A percentile compares a stretch with the other conserved stretches of the same genome.
Conservation (phyloP, 176 grass and related monocot genomes). For the Tillandsia fasciculata region DNA sequence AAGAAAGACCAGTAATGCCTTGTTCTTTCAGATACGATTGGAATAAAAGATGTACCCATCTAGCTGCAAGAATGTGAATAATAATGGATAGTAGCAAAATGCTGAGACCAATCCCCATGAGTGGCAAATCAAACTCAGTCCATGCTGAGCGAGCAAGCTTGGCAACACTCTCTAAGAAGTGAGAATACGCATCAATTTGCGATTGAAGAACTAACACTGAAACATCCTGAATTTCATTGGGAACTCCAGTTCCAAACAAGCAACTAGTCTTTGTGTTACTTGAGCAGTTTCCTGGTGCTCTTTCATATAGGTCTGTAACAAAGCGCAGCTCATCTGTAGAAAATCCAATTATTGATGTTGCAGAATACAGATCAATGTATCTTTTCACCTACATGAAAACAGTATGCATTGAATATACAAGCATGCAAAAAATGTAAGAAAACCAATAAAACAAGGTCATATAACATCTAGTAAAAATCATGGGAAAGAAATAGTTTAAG, state of each 20-base stretch:
- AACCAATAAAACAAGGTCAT: background rate
- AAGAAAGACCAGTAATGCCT: constrained; percentile 20
- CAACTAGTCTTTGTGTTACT: constrained; percentile 26
- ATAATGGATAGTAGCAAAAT: constrained; percentile 67
- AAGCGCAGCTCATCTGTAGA: constrained; percentile 49
- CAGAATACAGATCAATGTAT: constrained; percentile 81
- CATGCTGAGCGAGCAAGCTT: constrained; percentile 90
- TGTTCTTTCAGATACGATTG: constrained; percentile 23
- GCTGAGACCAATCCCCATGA: constrained; percentile 61
- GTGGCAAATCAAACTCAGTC: constrained; percentile 85
- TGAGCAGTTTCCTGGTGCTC: constrained; percentile 57
- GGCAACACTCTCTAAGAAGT: constrained; percentile 78
- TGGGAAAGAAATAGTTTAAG: too few relatives aligned
- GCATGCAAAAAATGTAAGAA: background rate
- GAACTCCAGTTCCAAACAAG: constrained; percentile 22
- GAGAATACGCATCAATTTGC: constrained; percentile 66
- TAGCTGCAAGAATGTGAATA: constrained; percentile 36
- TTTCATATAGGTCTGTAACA: constrained; percentile 50
- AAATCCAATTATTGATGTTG: constrained; percentile 93
- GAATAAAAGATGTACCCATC: constrained; percentile 23
- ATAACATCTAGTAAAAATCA: too few relatives aligned
- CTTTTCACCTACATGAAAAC: constrained; percentile 64
- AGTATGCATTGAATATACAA: background rate
- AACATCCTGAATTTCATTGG: constrained; percentile 19
- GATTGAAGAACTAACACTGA: constrained; percentile 27